Evolutionary conservation across 2,329 filamentous ascomycete species (phyloP).

Genomic region (Aspergillus oerlinghausenensis): DNA sequence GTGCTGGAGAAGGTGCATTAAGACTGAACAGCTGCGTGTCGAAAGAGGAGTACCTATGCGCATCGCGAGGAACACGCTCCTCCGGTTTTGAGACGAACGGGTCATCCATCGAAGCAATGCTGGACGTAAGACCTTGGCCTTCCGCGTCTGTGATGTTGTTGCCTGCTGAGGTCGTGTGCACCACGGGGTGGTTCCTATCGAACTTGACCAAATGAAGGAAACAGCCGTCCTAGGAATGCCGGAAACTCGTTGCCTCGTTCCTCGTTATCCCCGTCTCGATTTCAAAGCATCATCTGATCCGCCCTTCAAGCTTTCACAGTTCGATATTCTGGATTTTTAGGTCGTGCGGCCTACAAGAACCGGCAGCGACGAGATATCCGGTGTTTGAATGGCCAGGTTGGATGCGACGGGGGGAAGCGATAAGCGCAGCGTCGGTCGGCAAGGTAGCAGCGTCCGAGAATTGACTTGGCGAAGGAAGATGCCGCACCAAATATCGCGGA

Average conservation of each 20-base stretch:
- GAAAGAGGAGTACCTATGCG: constrained; percentile 75
- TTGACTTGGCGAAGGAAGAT: background rate
- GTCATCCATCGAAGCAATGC: constrained; percentile 43
- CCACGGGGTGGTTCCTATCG: background rate
- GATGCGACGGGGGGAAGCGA: constrained; percentile 8
- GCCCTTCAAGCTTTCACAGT: constrained; percentile 7
- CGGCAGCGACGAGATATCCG: constrained; percentile 27
- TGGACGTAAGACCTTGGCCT: constrained; percentile 13
- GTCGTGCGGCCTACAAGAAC: constrained; percentile 15
- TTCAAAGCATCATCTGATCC: constrained; percentile 27
- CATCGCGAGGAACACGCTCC: constrained; percentile 36
- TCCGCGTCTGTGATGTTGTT: constrained; percentile 8
- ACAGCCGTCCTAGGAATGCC: constrained; percentile 18
- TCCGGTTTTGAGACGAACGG: constrained; percentile 54
- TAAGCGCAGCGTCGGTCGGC: constrained; percentile 8
- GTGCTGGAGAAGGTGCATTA: constrained; percentile 75
- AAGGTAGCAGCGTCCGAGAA: background rate
- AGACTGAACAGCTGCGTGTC: constrained; percentile 75
- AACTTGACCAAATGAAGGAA: constrained; percentile 14
- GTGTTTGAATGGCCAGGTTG: constrained; percentile 2
- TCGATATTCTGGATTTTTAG: constrained; percentile 3
- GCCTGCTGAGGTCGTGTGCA: constrained; percentile 6
- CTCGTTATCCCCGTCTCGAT: constrained; percentile 17
- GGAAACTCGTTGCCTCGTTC: constrained; percentile 21
- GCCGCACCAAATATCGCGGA: background rate